Conservation (phyloP, 495 filamentous ascomycete species). For the Neurospora sublineolata region DNA sequence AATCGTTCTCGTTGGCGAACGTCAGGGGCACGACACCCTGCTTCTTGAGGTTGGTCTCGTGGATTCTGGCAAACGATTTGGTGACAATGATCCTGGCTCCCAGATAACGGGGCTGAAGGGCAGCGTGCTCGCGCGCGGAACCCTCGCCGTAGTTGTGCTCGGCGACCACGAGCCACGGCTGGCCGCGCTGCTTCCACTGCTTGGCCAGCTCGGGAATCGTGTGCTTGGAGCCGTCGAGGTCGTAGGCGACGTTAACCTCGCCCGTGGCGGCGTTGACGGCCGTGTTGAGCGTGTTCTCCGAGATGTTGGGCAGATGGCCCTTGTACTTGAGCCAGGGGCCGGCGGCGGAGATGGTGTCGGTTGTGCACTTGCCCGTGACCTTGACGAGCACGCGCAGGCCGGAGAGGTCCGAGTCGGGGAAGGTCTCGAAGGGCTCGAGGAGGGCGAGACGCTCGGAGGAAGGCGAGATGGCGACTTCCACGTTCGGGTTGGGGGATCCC, state of each 20-base stretch:
- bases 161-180: conserved; percentile 83
- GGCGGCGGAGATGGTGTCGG: conserved; percentile 94
- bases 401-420: conserved; percentile 62
- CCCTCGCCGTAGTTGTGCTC: conserved; percentile 99
- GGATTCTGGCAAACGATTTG: conserved; percentile 91
- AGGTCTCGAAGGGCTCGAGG: conserved; percentile 81
- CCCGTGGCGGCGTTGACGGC: conserved; percentile 84
- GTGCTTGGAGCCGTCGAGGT: conserved; percentile 53
- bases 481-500: conserved; percentile 52
- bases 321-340: conserved; percentile 99
- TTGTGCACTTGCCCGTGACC: conserved; percentile 94
- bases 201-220: conserved; percentile 77
- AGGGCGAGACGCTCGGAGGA: conserved; percentile 78
- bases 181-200: conserved; percentile 61
- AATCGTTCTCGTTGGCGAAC: conserved; percentile 77
- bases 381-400: conserved; percentile 79
- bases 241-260: conserved; percentile 84
- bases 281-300: conserved; percentile 88
- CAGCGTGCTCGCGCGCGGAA: conserved; percentile 87
- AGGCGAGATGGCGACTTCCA: conserved; percentile 64
- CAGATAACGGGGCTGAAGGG: conserved; percentile 89
- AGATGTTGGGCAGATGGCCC: conserved; percentile 95
- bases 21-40: conserved; percentile 92
- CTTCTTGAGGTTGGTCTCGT: conserved; percentile 99
- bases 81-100: conserved; percentile 78